Conservation (phyloP, 73 alveolate species). For the Paramecium biaurelia region DNA sequence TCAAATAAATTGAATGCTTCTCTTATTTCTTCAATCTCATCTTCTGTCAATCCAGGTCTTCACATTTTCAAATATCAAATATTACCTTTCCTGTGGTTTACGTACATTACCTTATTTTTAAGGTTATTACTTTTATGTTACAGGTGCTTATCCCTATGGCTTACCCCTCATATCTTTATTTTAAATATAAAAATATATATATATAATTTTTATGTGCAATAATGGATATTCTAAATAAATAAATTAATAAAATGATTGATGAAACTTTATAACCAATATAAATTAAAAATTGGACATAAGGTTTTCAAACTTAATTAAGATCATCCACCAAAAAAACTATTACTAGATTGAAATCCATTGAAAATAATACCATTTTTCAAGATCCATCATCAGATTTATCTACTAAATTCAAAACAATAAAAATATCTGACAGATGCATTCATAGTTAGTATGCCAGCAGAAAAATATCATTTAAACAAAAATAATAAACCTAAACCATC, state of each 20-base stretch:
- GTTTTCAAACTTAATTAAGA: neutral
- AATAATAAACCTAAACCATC: neutral
- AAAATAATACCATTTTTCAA: neutral
- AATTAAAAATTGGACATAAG: neutral
- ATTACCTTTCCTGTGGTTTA: slow-evolving; percentile 14
- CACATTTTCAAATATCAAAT: neutral
- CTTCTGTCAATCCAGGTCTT: slow-evolving; percentile 91
- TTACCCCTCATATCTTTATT: neutral
- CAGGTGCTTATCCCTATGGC: neutral
- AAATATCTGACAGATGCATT: neutral
- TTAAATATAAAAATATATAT: neutral
- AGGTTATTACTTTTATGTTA: neutral
- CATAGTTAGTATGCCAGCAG: neutral
- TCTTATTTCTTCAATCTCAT: slow-evolving; percentile 84
- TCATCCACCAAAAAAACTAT: neutral
- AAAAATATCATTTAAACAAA: neutral
- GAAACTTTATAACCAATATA: neutral
- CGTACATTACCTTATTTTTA: neutral
- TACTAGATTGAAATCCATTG: neutral
- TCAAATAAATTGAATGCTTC: slow-evolving; percentile 98
- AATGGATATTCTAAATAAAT: neutral
- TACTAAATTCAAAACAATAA: neutral
- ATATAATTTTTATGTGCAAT: neutral
- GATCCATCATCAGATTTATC: neutral
- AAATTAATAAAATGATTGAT: neutral